Conservation (phyloP, 805 yeast species). For the Candida suzukii region DNA sequence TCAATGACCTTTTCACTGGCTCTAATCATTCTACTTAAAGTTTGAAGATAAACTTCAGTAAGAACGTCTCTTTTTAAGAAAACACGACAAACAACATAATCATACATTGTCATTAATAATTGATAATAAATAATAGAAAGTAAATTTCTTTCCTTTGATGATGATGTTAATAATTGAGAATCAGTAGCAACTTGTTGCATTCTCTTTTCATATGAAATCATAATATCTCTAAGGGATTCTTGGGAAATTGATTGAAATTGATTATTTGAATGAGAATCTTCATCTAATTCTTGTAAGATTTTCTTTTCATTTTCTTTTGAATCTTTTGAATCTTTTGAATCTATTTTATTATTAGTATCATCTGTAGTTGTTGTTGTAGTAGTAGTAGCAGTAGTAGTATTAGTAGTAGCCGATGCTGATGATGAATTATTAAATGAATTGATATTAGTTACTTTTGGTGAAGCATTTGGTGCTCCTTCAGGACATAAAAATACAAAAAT, state of each 20-base stretch:
- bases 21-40: conserved; percentile 34
- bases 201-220: conserved; percentile 33
- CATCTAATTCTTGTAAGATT: background rate
- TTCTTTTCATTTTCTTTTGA: background rate
- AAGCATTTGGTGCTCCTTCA: conserved; percentile 6
- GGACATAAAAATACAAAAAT: conserved; percentile 34
- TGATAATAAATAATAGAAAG: conserved; percentile 43
- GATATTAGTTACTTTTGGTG: no score
- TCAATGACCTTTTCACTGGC: conserved; percentile 40
- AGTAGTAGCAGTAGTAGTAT: no score
- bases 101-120: conserved; percentile 43
- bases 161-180: conserved; percentile 28
- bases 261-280: background rate
- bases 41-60: conserved; percentile 29
- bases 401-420: no score
- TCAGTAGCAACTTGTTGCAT: conserved; percentile 34
- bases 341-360: background rate
- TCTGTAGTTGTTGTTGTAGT: background rate
- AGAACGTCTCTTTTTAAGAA: conserved; percentile 21
- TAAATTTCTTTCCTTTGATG: conserved; percentile 30
- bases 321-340: background rate
- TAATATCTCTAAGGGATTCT: conserved; percentile 21
- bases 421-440: no score
- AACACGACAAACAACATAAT: conserved; percentile 39
- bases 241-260: conserved; percentile 12